Evolutionary conservation across 108 stramenopile genomes (phyloP).

Genomic region (Cafeteria roenbergensis): DNA sequence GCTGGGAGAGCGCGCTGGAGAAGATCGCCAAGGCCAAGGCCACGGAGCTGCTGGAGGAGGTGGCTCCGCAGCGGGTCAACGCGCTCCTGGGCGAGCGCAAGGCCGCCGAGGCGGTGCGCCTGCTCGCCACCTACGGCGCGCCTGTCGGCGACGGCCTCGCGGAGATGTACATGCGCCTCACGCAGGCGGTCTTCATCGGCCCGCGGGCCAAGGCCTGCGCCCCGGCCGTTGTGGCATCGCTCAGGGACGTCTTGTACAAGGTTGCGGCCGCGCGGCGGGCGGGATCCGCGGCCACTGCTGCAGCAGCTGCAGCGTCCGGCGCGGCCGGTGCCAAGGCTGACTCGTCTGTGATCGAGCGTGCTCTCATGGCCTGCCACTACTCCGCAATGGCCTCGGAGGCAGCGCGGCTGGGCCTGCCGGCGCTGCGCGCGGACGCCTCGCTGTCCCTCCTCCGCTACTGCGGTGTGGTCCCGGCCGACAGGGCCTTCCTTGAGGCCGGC

Average conservation of each 20-base stretch:
- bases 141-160: background rate
- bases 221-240: background rate
- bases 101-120: background rate
- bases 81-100: background rate
- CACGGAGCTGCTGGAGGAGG: constrained; percentile 46
- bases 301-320: background rate
- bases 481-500: constrained; percentile 47
- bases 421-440: constrained; percentile 30
- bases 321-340: background rate
- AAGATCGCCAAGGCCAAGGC: constrained; percentile 37
- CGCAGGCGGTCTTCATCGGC: constrained; percentile 22
- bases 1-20: constrained; percentile 37
- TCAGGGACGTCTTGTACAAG: constrained; percentile 38
- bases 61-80: constrained; percentile 7
- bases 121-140: background rate
- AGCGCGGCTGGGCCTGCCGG: constrained; percentile 20
- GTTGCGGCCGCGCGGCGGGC: constrained; percentile 11
- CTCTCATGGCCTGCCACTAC: constrained; percentile 46
- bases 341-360: constrained; percentile 23
- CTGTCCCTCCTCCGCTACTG: constrained; percentile 46
- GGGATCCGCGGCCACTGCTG: background rate
- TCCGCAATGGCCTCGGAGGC: constrained; percentile 16
- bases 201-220: background rate
- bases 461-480: constrained; percentile 38
- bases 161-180: constrained; percentile 22